Evolutionary conservation across 805 yeast species (phyloP).

Genomic region (Brettanomyces sp.): DNA sequence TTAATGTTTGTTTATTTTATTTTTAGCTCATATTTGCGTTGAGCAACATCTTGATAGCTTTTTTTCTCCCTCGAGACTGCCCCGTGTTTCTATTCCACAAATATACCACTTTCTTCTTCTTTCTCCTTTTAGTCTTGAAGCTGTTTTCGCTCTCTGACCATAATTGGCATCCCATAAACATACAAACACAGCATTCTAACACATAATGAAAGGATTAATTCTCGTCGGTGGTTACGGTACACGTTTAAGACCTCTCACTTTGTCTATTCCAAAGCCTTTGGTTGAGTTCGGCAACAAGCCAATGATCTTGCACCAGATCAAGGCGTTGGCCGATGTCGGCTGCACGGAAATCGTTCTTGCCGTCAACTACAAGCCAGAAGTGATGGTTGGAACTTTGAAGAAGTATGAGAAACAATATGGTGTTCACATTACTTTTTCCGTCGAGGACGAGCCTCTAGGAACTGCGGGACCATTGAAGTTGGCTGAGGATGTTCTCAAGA

Average conservation of each 20-base stretch:
- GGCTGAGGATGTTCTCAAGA: conserved; percentile 87
- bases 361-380: conserved; percentile 98
- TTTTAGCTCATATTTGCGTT: too few species aligned
- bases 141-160: too few species aligned
- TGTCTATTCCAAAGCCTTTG: conserved; percentile 91
- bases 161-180: too few species aligned
- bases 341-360: conserved; percentile 98
- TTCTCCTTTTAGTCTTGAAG: neutral
- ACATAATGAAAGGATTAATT: conserved; percentile 84
- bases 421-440: conserved; percentile 90
- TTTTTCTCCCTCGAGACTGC: too few species aligned
- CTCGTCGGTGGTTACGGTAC: conserved; percentile 99
- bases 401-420: conserved; percentile 94
- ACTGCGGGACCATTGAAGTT: conserved; percentile 99
- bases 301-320: conserved; percentile 97
- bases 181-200: too few species aligned
- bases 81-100: too few species aligned
- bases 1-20: too few species aligned
- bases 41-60: too few species aligned
- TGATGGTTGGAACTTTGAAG: conserved; percentile 91
- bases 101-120: neutral
- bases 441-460: conserved; percentile 98
- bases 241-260: conserved; percentile 96
- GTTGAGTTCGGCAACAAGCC: conserved; percentile 99
- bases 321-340: conserved; percentile 96